A percentile compares a stretch with the other conserved stretches of the same genome.
Evolutionary conservation across 805 yeast genomes (phyloP).

Genomic region (Pichia ethanolica): DNA sequence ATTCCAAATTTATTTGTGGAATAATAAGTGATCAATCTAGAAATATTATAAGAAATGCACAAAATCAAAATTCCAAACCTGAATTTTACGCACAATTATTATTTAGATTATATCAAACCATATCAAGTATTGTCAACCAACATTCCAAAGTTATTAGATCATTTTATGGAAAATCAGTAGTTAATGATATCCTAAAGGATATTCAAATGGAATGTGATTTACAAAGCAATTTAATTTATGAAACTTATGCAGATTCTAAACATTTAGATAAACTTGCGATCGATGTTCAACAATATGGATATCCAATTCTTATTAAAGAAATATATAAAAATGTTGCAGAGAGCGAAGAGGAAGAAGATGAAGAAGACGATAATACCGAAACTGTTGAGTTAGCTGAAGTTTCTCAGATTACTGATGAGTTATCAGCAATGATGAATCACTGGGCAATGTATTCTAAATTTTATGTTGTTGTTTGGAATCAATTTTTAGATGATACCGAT

Average conservation of each 20-base stretch:
- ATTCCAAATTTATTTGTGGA: constrained; percentile 79
- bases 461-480: constrained; percentile 60
- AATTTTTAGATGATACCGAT: constrained; percentile 10
- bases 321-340: constrained; percentile 26
- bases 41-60: constrained; percentile 45
- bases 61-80: constrained; percentile 29
- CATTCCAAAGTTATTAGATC: constrained; percentile 72
- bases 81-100: constrained; percentile 56
- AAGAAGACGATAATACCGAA: constrained; percentile 19
- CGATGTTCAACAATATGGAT: constrained; percentile 50
- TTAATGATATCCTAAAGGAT: constrained; percentile 58
- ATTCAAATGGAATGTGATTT: constrained; percentile 86
- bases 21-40: constrained; percentile 78
- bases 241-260: constrained; percentile 74
- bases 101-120: constrained; percentile 69
- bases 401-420: constrained; percentile 61
- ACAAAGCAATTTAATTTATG: constrained; percentile 85
- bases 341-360: constrained; percentile 20
- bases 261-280: constrained; percentile 47
- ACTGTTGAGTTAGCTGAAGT: constrained; percentile 34
- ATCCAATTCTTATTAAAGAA: constrained; percentile 36
- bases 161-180: constrained; percentile 61
- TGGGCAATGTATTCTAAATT: constrained; percentile 81
- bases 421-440: constrained; percentile 69
- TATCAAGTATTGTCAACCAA: constrained; percentile 77